phyloP scores from a whole-genome alignment of 1,284 basidiomycete species.

The Kwoniella shivajii region DNA sequence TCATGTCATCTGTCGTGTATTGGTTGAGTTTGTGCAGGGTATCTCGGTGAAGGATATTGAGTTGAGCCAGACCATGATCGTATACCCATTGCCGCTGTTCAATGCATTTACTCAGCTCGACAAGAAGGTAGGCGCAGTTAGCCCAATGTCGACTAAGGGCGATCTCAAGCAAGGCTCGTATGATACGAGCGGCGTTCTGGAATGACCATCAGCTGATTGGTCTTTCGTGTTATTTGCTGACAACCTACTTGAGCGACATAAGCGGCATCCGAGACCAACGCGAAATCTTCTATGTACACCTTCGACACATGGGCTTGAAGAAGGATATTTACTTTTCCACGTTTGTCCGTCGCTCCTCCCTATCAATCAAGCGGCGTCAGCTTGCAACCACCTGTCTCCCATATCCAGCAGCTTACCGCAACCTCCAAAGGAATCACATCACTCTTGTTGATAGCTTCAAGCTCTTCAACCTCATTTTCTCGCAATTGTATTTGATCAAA shows the following conservation, averaged over 20 bases:
- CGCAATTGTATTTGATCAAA: constrained; percentile 94
- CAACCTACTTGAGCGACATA: constrained; percentile 73
- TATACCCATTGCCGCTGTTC: constrained; percentile 95
- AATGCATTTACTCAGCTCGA: constrained; percentile 90
- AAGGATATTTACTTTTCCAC: constrained; percentile 94
- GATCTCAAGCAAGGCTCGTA: constrained; percentile 91
- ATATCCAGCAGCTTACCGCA: constrained; percentile 32
- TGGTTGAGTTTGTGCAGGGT: constrained; percentile 76
- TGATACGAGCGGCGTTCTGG: constrained; percentile 87
- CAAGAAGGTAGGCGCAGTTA: constrained; percentile 73
- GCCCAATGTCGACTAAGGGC: constrained; percentile 92
- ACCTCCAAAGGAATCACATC: constrained; percentile 73
- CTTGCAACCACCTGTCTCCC: constrained; percentile 5
- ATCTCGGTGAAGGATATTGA: constrained; percentile 70
- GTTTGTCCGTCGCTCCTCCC: constrained; percentile 74
- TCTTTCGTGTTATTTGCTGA: too few relatives aligned
- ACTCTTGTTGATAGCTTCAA: constrained; percentile 66
- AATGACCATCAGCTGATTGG: constrained; percentile 1
- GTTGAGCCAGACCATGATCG: constrained; percentile 86
- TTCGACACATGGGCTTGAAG: constrained; percentile 89
- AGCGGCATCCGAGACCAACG: constrained; percentile 90
- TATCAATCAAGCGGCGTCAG: constrained; percentile 41
- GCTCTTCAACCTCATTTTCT: constrained; percentile 84
- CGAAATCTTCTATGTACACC: constrained; percentile 86
- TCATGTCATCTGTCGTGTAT: constrained; percentile 78